phyloP scores from a whole-genome alignment of 768 basidiomycete species.

The Suillus clintonianus region DNA sequence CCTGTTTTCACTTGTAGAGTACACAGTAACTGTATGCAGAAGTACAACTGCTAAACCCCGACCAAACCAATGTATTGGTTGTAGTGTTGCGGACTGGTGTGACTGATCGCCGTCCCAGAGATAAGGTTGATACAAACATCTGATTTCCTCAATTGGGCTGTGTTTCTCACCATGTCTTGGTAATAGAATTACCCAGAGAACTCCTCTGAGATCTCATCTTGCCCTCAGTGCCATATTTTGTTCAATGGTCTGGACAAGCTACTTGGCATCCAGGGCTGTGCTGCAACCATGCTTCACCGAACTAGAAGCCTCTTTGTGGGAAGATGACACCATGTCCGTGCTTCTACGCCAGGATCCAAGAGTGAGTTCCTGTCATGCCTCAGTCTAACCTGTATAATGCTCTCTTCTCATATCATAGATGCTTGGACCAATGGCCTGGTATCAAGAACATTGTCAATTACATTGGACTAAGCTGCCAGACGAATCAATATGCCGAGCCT shows the following conservation, averaged over 20 bases:
- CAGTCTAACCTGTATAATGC: not conserved
- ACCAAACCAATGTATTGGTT: not conserved
- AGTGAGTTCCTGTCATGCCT: not conserved
- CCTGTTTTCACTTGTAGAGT: no score
- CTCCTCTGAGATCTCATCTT: not conserved
- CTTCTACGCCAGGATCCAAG: not conserved
- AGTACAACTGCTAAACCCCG: no score
- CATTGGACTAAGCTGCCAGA: not conserved
- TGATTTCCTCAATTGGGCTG: no score
- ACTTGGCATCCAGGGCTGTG: not conserved
- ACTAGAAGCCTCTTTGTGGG: not conserved
- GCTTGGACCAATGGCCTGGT: not conserved
- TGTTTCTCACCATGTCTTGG: no score
- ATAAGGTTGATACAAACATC: no score
- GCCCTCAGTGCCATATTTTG: not conserved
- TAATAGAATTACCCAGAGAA: no score
- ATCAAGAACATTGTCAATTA: not conserved
- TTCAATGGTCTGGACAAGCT: not conserved
- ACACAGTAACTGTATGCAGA: no score
- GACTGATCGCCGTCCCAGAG: no score
- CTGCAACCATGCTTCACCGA: not conserved
- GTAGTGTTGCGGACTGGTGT: no score
- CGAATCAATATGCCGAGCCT: not conserved
- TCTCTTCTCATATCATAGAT: not conserved
- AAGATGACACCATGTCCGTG: not conserved